Evolutionary conservation across 1,284 basidiomycete species (phyloP).

Genomic region (Volvariella volvacea): DNA sequence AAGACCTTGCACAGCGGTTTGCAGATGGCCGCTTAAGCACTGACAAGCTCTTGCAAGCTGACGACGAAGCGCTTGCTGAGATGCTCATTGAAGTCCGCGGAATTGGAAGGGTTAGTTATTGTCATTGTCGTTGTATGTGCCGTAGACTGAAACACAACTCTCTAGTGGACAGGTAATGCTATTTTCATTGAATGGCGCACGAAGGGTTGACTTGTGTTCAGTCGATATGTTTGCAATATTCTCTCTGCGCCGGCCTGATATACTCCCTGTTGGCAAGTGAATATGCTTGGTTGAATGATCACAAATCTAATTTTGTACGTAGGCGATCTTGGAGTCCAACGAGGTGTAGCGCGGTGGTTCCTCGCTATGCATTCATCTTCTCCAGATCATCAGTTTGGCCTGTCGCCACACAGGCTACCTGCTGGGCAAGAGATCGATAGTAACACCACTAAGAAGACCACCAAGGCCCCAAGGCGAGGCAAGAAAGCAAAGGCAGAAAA

Average conservation of each 20-base stretch:
- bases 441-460: slow-evolving; percentile 19
- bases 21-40: slow-evolving; percentile 72
- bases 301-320: slow-evolving; percentile 3
- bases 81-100: slow-evolving; percentile 77
- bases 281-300: not conserved
- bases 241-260: slow-evolving; percentile 75
- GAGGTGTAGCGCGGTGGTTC: slow-evolving; percentile 73
- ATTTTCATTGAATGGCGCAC: not conserved
- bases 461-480: slow-evolving; percentile 15
- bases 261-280: slow-evolving; percentile 64
- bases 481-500: slow-evolving; percentile 15
- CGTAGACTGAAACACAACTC: slow-evolving; percentile 1
- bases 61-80: slow-evolving; percentile 69
- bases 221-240: slow-evolving; percentile 92
- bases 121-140: slow-evolving; percentile 1
- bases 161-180: slow-evolving; percentile 43
- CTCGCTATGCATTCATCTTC: slow-evolving; percentile 50
- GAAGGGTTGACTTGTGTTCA: slow-evolving; percentile 13
- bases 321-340: slow-evolving; percentile 81
- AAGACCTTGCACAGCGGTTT: slow-evolving; percentile 73
- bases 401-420: slow-evolving; percentile 50
- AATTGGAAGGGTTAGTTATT: slow-evolving; percentile 59
- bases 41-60: slow-evolving; percentile 59
- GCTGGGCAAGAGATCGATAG: slow-evolving; percentile 12
- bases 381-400: slow-evolving; percentile 37